Conservation (phyloP, 208 protist species). For the Trypanosoma caninum region DNA sequence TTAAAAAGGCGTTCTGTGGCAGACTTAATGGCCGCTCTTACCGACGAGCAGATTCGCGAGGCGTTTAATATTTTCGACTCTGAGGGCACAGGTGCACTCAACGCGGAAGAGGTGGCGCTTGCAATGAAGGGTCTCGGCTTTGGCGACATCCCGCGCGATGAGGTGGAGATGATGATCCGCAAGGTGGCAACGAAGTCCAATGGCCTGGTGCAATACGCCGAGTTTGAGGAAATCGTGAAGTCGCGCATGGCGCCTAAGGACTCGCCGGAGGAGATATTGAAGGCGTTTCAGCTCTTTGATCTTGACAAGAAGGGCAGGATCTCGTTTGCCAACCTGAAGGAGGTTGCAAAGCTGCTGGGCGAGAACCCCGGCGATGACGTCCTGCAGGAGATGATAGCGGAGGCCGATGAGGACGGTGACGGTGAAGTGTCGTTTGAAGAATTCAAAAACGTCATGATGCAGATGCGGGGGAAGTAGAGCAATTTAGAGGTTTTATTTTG, state of each 20-base stretch:
- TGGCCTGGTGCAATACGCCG: constrained; percentile 84
- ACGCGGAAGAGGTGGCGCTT: constrained; percentile 93
- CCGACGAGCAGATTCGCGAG: constrained; percentile 93
- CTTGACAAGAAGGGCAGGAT: constrained; percentile 95
- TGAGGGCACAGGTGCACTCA: constrained; percentile 92
- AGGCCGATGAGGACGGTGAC: constrained; percentile 95
- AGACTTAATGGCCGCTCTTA: constrained; percentile 77
- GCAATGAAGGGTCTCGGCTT: constrained; percentile 95
- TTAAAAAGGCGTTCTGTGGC: background rate
- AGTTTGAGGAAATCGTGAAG: constrained; percentile 92
- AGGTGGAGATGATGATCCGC: constrained; percentile 90
- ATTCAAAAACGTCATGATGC: constrained; percentile 95
- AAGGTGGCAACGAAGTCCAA: constrained; percentile 86
- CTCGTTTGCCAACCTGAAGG: constrained; percentile 96
- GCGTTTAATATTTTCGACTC: constrained; percentile 98
- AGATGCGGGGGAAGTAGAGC: constrained; percentile 85
- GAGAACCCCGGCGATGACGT: constrained; percentile 97
- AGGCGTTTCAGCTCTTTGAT: constrained; percentile 97
- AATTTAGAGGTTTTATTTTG: constrained; percentile 8
- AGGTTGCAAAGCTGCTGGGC: constrained; percentile 93
- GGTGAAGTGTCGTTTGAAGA: constrained; percentile 95
- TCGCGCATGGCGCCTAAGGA: constrained; percentile 91
- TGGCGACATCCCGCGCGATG: constrained; percentile 89
- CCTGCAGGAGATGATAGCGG: constrained; percentile 97
- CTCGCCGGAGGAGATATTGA: constrained; percentile 93